Base-by-base conservation (phyloP, 805 yeast species). In the Candida ficus region DNA sequence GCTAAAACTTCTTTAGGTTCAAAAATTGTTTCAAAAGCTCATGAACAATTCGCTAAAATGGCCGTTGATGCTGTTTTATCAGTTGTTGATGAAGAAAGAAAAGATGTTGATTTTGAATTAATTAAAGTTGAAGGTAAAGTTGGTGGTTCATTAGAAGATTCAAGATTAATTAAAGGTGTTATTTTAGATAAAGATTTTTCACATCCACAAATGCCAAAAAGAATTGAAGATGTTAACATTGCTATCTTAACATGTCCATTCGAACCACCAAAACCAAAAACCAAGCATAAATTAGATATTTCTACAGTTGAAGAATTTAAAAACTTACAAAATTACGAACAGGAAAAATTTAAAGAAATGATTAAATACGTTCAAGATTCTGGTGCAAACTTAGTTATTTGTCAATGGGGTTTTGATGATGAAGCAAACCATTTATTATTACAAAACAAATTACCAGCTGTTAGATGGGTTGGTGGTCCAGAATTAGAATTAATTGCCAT, bases 391-490 rank as follows among this genome's bases (percentile, higher is more conserved):
- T 77, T 91, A 41, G 99, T 91, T 38, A 91, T 95, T 29, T 93
- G 99, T 68, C 99, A 91, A 69, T 91, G 99, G 99, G 99, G 99
- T 14, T 93, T 91, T 56, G 99, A 91, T 63, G 99, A 91, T 63
- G 99, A 91, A 70, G 98, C 98, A 31, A 91, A 91, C 66, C 96
- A 93, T 64, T 67, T 93, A 60, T 72, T 93, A 45, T 70, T 90
- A 52, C 84, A 91, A 54, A 88, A 91, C 64, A 76, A 86, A 32
- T 74, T 93, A 48, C 95, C 96, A 29, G 98, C 98, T 19, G 93
- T 93, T 30, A 80, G 99, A 70, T 93, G 99, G 99, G 95, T 93
- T 38, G 99, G 98, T 46, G 99, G 98, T 33, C 87, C 95, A 39
- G 99, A 91, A 57, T 74, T 91, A 53, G 99, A 91, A 68, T 76